phyloP scores from a whole-genome alignment of 306 rosid genomes.

The Hippophae rhamnoides region DNA sequence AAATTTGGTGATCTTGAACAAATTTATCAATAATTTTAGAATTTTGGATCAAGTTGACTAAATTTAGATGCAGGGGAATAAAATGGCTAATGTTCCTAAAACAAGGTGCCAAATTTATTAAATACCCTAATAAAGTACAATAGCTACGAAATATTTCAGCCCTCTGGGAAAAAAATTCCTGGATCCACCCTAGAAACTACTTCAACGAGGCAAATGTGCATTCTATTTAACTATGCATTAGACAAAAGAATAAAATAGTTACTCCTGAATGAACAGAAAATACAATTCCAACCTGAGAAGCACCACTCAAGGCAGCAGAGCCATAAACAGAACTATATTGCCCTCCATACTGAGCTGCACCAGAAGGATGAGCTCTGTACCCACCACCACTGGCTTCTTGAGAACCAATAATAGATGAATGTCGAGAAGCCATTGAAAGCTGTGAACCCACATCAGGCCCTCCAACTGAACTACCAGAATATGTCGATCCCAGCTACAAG shows the following conservation, averaged over 20 bases:
- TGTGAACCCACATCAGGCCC: slow-evolving; percentile 60
- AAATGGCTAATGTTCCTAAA: too few relatives aligned
- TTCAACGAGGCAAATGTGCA: too few relatives aligned
- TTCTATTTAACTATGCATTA: too few relatives aligned
- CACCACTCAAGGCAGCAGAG: slow-evolving; percentile 56
- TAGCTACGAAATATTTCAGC: too few relatives aligned
- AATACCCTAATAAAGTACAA: too few relatives aligned
- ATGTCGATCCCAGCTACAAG: slow-evolving; percentile 55
- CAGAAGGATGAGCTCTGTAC: slow-evolving; percentile 57
- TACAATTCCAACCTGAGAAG: slow-evolving; percentile 53
- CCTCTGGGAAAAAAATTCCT: too few relatives aligned
- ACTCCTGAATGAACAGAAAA: background rate
- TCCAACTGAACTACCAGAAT: slow-evolving; percentile 70
- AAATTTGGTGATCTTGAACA: too few relatives aligned
- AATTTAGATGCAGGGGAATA: too few relatives aligned
- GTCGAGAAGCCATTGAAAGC: slow-evolving; percentile 65
- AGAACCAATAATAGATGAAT: slow-evolving; percentile 64
- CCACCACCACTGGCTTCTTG: slow-evolving; percentile 69
- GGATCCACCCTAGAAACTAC: too few relatives aligned
- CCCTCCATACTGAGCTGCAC: slow-evolving; percentile 73
- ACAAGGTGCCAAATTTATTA: too few relatives aligned
- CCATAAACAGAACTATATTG: slow-evolving; percentile 87
- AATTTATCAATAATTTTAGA: too few relatives aligned
- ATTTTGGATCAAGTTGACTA: too few relatives aligned
- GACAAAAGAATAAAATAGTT: background rate